Base-by-base conservation (phyloP, 495 filamentous ascomycete species). In the Hypoxylon cercidicola region DNA sequence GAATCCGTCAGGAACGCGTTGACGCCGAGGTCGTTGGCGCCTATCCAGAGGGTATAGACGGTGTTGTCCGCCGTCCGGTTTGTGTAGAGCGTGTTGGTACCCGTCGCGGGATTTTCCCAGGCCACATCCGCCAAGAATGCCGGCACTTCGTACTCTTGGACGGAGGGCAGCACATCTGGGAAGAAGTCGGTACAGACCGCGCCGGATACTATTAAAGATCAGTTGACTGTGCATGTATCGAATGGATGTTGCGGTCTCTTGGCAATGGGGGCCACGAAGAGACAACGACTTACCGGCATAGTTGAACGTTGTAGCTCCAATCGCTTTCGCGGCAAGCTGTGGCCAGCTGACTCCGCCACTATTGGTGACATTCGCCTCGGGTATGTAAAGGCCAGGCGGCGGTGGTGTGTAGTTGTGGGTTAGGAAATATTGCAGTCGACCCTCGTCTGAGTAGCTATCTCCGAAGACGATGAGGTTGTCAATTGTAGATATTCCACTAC, bases 361-460 rank as follows among this genome's bases (percentile, higher is more conserved):
- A 6, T 86, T 72, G 3, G 89, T 87, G 1, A 43, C 62, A 56
- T 77, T 82, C 56, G 71, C 72, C 70, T 77, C 70, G 25, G 70
- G 73, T 28, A 82, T 76, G 19, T 77, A 52, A 47, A 68, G 79
- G 21, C 90, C 90, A 3, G 83, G 73, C 8, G 89, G 88, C 6
- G 90, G 90, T 0, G 85, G 78, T 1, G 74, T 68, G 15, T 85
- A 84, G 66, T 85, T 81, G 62, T 90, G 75, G 50, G 57, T 73
- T 64, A 79, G 72, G 68, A 91, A 88, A 64, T 90, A 90, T 1
- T 68, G 60, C 16, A 90, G 68, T 2, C 90, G 84, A 5, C 80
- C 82, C 62, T 92, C 89, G 71, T 92, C 90, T 0, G 88, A 90
- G 69, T 88, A 92, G 75, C 89, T 91, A 73, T 91, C 89, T 28